A percentile compares a stretch with the other conserved stretches of the same genome.
These are phyloP conservation scores for Haematococcus sp. DNA, from an alignment of 139 green algal species.

Conservation along the genomic window DNA sequence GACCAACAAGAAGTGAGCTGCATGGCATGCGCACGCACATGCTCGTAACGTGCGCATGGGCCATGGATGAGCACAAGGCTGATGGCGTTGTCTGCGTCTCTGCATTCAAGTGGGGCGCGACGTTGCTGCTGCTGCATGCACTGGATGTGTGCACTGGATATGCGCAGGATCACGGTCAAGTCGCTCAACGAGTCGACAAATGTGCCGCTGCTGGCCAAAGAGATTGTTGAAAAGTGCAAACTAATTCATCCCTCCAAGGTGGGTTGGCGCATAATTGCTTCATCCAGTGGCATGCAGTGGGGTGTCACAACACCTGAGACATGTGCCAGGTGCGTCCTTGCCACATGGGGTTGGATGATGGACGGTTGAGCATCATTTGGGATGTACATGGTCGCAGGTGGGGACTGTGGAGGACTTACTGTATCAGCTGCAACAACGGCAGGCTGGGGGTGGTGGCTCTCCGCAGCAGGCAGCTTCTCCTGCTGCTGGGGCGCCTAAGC, in stretches of 20 bases:
- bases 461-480: background rate
- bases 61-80: too few relatives aligned
- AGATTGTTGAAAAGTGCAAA: slow-evolving; percentile 77
- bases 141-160: background rate
- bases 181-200: slow-evolving; percentile 50
- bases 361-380: too few relatives aligned
- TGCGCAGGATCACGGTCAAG: slow-evolving; percentile 62
- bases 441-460: too few relatives aligned
- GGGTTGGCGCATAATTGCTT: background rate
- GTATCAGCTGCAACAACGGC: slow-evolving; percentile 40
- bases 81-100: background rate
- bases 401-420: slow-evolving; percentile 54
- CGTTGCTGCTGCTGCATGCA: background rate
- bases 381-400: slow-evolving; percentile 29
- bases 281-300: too few relatives aligned
- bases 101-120: background rate
- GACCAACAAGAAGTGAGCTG: slow-evolving; percentile 46
- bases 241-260: slow-evolving; percentile 75
- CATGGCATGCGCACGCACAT: background rate
- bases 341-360: too few relatives aligned
- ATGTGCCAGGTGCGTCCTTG: too few relatives aligned
- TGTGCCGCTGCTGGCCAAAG: slow-evolving; percentile 52
- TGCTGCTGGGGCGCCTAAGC: background rate
- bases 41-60: too few relatives aligned
- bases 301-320: too few relatives aligned